These are phyloP conservation scores for Usnea hakonensis DNA, from an alignment of 495 filamentous ascomycete species.

Conservation along the genomic window DNA sequence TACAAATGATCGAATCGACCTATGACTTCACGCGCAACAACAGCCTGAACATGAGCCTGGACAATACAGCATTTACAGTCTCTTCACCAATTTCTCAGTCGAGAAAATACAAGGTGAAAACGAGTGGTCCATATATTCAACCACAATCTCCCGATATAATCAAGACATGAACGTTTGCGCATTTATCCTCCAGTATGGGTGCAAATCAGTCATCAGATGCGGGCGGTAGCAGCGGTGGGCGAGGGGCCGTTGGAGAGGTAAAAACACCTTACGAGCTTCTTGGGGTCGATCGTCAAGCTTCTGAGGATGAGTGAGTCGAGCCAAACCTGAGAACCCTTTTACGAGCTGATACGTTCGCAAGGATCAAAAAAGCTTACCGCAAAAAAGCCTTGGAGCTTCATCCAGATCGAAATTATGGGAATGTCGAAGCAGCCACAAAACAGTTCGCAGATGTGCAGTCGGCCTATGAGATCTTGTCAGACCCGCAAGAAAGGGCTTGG, in stretches of 20 bases:
- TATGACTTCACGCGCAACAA: no score
- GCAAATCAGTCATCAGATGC: constrained; percentile 62
- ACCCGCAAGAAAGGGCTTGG: constrained; percentile 93
- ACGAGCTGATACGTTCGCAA: constrained; percentile 28
- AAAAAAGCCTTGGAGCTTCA: constrained; percentile 87
- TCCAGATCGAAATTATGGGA: constrained; percentile 87
- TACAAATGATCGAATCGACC: no score
- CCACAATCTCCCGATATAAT: neutral
- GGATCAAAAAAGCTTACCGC: constrained; percentile 89
- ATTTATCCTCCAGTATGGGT: constrained; percentile 50
- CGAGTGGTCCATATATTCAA: neutral
- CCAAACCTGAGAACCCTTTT: neutral
- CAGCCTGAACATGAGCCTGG: no score
- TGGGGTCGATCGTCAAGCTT: constrained; percentile 58
- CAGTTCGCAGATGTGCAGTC: constrained; percentile 87
- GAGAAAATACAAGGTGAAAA: neutral
- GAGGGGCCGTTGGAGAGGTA: constrained; percentile 24
- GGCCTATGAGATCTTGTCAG: constrained; percentile 90
- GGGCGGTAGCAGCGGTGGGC: constrained; percentile 27
- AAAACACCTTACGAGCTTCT: constrained; percentile 92
- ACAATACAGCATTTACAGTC: no score
- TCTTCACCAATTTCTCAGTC: no score
- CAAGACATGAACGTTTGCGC: constrained; percentile 1
- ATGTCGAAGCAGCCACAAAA: constrained; percentile 71
- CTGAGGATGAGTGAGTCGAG: constrained; percentile 69